Percentiles rank a stretch among this genome's conserved stretches.
These are phyloP conservation scores for Russula virescens DNA, from an alignment of 768 basidiomycete genomes.

Conservation along the genomic window DNA sequence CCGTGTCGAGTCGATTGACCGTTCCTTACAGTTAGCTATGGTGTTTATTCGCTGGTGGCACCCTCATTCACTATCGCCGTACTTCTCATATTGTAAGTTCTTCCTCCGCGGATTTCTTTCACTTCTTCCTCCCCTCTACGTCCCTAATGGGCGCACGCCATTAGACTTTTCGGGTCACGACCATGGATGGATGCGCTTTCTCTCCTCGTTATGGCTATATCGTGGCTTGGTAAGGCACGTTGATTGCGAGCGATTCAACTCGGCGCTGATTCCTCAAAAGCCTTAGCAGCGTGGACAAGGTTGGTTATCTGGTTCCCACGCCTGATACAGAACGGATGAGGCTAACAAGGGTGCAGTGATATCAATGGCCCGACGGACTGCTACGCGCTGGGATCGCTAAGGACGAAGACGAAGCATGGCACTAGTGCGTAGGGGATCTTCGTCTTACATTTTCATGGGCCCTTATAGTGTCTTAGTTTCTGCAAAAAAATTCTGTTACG, in stretches of 20 bases:
- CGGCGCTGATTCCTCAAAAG: conserved; percentile 33
- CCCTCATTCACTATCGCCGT: conserved; percentile 48
- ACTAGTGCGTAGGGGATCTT: conserved; percentile 38
- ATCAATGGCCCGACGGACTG: conserved; percentile 63
- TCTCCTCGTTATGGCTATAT: conserved; percentile 48
- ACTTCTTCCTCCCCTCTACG: not conserved
- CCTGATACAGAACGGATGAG: not conserved
- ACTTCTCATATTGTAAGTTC: conserved; percentile 7
- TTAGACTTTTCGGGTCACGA: conserved; percentile 64
- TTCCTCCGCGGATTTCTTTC: not conserved
- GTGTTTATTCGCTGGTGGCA: conserved; percentile 60
- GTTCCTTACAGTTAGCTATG: conserved; percentile 52
- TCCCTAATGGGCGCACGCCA: not conserved
- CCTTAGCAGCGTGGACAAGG: conserved; percentile 57
- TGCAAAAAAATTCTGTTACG: conserved; percentile 56
- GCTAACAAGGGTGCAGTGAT: conserved; percentile 41
- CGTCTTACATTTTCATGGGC: not conserved
- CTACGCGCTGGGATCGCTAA: conserved; percentile 40
- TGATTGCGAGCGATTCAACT: not conserved
- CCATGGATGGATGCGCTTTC: conserved; percentile 55
- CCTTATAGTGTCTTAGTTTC: conserved; percentile 41
- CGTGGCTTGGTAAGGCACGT: conserved; percentile 63
- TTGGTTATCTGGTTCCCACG: conserved; percentile 3
- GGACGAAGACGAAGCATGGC: conserved; percentile 46
- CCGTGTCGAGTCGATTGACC: not conserved